Evolutionary conservation across 495 filamentous ascomycete species (phyloP).

Genomic region (Xylaria nigripes): DNA sequence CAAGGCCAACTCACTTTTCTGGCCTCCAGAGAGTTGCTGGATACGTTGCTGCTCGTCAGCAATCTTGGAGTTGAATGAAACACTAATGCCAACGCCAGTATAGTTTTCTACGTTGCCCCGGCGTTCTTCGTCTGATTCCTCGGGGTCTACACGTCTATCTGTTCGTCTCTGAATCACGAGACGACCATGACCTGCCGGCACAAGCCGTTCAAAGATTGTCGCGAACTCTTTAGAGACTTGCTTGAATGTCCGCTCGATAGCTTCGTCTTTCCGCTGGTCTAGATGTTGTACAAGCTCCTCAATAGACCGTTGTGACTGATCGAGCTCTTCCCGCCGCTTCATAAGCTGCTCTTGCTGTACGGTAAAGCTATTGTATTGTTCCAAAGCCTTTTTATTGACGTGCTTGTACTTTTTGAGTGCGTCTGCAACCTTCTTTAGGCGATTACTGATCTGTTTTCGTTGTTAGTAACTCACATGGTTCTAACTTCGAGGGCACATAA

Average conservation of each 20-base stretch:
- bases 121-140: conserved; percentile 60
- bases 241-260: conserved; percentile 96
- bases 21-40: conserved; percentile 91
- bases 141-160: conserved; percentile 55
- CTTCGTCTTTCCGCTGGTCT: conserved; percentile 90
- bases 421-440: conserved; percentile 88
- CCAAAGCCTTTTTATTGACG: conserved; percentile 99
- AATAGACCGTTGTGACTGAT: conserved; percentile 73
- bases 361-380: conserved; percentile 97
- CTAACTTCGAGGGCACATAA: background rate
- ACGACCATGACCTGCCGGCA: conserved; percentile 84
- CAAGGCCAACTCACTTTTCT: conserved; percentile 66
- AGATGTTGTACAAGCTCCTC: conserved; percentile 85
- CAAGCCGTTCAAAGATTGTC: conserved; percentile 86
- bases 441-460: conserved; percentile 57
- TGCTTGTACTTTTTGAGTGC: conserved; percentile 91
- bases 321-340: conserved; percentile 75
- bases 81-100: conserved; percentile 93
- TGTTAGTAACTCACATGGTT: background rate
- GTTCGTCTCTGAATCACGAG: conserved; percentile 89
- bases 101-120: conserved; percentile 86
- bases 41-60: conserved; percentile 95
- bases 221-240: conserved; percentile 91
- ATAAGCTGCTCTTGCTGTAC: conserved; percentile 77
- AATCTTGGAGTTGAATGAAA: conserved; percentile 96